Conservation (phyloP, 2,329 filamentous ascomycete genomes). For the Hypoxylon sp. region DNA sequence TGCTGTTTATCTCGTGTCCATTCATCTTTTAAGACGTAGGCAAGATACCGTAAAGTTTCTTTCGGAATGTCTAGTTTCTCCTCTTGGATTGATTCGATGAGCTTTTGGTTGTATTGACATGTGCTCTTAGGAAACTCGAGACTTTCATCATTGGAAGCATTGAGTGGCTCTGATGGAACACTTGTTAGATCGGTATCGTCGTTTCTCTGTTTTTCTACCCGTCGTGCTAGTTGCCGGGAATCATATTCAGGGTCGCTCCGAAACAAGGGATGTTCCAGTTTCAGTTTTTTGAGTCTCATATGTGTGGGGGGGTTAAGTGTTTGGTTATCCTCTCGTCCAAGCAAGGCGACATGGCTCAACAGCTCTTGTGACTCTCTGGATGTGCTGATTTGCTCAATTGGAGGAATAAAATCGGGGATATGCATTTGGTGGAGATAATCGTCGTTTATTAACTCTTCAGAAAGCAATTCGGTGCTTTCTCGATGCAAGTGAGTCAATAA, state of each 20-base stretch:
- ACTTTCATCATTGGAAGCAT: slow-evolving; percentile 47
- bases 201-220: slow-evolving; percentile 37
- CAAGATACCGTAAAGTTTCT: slow-evolving; percentile 44
- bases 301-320: background rate
- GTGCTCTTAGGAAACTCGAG: slow-evolving; percentile 47
- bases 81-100: slow-evolving; percentile 22
- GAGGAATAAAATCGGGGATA: slow-evolving; percentile 35
- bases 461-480: slow-evolving; percentile 17
- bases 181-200: slow-evolving; percentile 35
- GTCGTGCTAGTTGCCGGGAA: slow-evolving; percentile 42
- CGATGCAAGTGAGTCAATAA: slow-evolving; percentile 32
- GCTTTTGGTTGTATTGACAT: slow-evolving; percentile 31
- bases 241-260: slow-evolving; percentile 51
- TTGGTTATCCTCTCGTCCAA: slow-evolving; percentile 23
- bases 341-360: slow-evolving; percentile 32
- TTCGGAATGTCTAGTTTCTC: slow-evolving; percentile 49
- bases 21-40: slow-evolving; percentile 36
- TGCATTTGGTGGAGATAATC: slow-evolving; percentile 41
- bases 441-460: slow-evolving; percentile 35
- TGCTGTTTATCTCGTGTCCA: slow-evolving; percentile 37
- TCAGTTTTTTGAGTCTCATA: slow-evolving; percentile 36
- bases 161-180: slow-evolving; percentile 50
- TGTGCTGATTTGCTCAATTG: slow-evolving; percentile 42
- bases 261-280: slow-evolving; percentile 51
- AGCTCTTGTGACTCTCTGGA: slow-evolving; percentile 40